phyloP scores from a whole-genome alignment of 164 flowering plant species.

The Nymphaea thermarum region DNA sequence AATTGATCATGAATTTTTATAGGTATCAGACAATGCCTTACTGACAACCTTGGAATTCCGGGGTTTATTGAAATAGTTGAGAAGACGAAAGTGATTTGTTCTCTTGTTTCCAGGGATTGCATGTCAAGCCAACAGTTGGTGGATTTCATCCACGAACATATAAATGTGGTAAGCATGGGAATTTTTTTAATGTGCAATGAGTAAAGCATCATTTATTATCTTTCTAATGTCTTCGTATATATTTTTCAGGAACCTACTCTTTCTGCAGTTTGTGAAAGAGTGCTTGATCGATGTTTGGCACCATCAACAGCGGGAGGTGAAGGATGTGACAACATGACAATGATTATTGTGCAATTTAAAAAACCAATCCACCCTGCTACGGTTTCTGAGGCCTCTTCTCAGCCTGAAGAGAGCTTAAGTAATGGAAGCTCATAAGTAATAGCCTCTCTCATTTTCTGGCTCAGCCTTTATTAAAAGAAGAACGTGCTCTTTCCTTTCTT shows the following conservation, averaged over 20 bases:
- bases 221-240: background rate
- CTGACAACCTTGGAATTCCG: no score
- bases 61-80: background rate
- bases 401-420: background rate
- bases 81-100: background rate
- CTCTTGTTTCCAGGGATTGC: constrained; percentile 77
- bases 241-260: constrained; percentile 74
- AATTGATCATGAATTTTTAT: no score
- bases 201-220: background rate
- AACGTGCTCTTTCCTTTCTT: background rate
- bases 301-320: constrained; percentile 86
- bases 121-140: constrained; percentile 98
- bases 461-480: background rate
- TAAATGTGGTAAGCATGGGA: constrained; percentile 40
- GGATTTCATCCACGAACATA: constrained; percentile 74
- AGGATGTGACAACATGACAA: constrained; percentile 99
- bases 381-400: background rate
- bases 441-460: background rate
- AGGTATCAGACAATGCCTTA: no score
- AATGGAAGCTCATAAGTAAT: background rate
- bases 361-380: constrained; percentile 24
- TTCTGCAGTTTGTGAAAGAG: constrained; percentile 77
- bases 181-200: background rate
- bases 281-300: constrained; percentile 82
- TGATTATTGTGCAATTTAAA: constrained; percentile 92